Base-by-base conservation (phyloP, 306 rosid genomes). In the Betula pendula region DNA sequence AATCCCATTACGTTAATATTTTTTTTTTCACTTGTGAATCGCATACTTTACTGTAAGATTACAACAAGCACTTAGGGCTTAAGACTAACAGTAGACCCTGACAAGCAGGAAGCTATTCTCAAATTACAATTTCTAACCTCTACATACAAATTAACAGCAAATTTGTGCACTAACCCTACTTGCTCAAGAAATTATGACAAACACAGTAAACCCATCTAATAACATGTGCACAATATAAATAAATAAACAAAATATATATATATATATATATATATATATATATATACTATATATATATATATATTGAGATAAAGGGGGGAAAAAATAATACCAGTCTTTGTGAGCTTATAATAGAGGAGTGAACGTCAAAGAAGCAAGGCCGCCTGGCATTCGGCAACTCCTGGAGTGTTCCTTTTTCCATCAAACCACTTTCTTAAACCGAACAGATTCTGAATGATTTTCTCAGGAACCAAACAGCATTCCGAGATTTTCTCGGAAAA, bases 321-420 rank as follows among this genome's bases (percentile, higher is more conserved):
- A n/a, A n/a, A 7, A 10, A 20, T 5, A 72, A 77, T 83, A 93
- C 98, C 93, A 93, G 88, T 73, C 79, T 80, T 10, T 89, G 84
- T 13, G 96, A 84, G 85, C 81, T 80, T 38, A 83, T 75, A 70
- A 86, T 74, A 49, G 93, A 73, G 27, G 97, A 91, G 86, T 81
- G 91, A 51, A 89, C 80, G 69, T 86, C 84, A 74, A 85, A 91
- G 87, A 93, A 93, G 80, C 85, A 86, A 88, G 96, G 97, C 79
- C 74, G 87, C 83, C 89, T 89, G 76, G 71, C 85, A 75, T 80
- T 89, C 22, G 84, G 65, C 87, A 75, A 86, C 27, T 70, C 80
- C 75, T 75, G 84, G 59, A 68, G 76, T 74, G 75, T 66, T 75
- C 76, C 91, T 43, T 81, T 82, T 0, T 76, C 97, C 96, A 85